Evolutionary conservation across 257 asterid species (phyloP), one percentile per base, ranked within the genome.

Genomic region (Gentiana dahurica): DNA sequence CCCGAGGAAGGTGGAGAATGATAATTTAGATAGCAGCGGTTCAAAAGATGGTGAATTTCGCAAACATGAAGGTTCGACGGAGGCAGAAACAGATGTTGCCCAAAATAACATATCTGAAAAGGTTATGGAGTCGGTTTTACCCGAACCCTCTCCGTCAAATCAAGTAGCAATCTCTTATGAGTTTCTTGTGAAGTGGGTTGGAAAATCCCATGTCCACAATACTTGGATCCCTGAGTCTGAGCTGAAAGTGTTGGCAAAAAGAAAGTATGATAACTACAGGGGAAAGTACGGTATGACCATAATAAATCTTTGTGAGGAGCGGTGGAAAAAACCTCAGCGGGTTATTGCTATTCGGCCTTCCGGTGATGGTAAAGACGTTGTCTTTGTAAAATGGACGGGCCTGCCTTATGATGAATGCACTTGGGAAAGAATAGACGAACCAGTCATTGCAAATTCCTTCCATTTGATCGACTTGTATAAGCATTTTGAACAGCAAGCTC

Each of bases 401-500:
- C 99, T 92, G 61, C 65, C 95, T 63, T 88, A 92, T 56, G 94
- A 85, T 68, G 99, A 92, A 71, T 92, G 97, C 83, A 88, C 99
- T 51, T 92, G 99, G 99, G 99, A 92, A 79, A 88, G 74, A 63
- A 73, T 71, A 47, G 84, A 84, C 41, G 99, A 81, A 63, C 84
- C 97, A 37, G 79, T 68, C 64, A 78, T 88, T 71, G 70, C 78
- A 41, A 74, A 80, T 15, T 81, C 75, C 35, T 61, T 67, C 49
- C 86, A 78, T 61, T 72, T 92, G 86, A 71, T 92, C 61, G 87
- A 92, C 67, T 65, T 67, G 53, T 88, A 80, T 75, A 60, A 72
- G 68, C 84, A 76, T 67, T 92, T 85, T 74, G 95, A 92, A 74
- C 68, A 52, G 37, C 91, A 84, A 55, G 70, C 97, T 10, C 38